Conservation (phyloP, 345 rosid genomes). For the Angophora floribunda region DNA sequence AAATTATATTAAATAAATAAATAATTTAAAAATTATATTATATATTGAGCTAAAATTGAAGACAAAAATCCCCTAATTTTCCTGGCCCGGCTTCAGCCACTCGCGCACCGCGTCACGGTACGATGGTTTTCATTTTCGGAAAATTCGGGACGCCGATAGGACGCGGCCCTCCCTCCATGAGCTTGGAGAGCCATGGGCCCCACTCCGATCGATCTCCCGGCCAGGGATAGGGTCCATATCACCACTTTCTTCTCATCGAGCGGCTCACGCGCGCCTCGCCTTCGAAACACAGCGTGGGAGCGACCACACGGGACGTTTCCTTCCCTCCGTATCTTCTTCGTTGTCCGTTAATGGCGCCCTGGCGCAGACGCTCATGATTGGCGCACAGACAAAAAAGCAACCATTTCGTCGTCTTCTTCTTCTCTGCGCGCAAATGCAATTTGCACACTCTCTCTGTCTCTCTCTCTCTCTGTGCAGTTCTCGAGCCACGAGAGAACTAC, state of each 20-base stretch:
- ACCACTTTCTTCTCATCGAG: background rate
- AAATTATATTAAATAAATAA: accelerated
- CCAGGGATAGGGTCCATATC: background rate
- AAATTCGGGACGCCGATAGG: background rate
- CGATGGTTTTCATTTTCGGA: background rate
- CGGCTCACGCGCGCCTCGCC: background rate
- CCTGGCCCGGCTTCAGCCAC: background rate
- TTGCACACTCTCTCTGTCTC: too few species aligned
- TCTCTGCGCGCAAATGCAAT: background rate
- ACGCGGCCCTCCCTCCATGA: background rate
- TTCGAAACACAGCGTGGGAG: background rate
- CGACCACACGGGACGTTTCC: background rate
- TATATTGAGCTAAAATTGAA: too few species aligned
- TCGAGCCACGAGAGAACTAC: too few species aligned
- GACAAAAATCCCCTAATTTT: background rate
- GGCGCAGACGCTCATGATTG: background rate
- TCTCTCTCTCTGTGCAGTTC: background rate
- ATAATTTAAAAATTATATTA: accelerated
- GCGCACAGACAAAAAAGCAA: background rate
- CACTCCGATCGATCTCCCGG: background rate
- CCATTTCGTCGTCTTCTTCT: background rate
- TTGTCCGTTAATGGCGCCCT: background rate
- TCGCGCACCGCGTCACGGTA: background rate
- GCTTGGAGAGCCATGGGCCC: background rate
- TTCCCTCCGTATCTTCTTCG: background rate